Evolutionary conservation across 352 stramenopile species (phyloP).

Genomic region (Globisporangium uncinulatum): DNA sequence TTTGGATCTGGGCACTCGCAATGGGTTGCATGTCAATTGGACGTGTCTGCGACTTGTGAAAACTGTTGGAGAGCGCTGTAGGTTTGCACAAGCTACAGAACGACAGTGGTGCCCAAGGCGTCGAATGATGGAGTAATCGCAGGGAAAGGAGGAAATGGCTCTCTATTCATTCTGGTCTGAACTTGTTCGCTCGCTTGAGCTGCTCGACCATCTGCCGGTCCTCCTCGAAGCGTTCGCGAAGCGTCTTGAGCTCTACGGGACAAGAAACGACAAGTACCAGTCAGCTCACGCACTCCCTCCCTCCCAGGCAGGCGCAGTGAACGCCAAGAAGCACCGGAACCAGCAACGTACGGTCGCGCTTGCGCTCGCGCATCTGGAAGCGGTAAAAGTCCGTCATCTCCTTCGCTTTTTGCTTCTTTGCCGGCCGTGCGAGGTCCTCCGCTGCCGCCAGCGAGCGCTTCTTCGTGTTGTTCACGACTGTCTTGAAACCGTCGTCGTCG

Average conservation of each 20-base stretch:
- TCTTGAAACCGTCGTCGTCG: conserved; percentile 81
- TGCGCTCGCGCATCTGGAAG: conserved; percentile 85
- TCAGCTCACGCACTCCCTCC: too few relatives aligned
- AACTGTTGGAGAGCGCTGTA: too few relatives aligned
- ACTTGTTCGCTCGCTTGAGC: conserved; percentile 79
- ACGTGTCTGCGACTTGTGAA: too few relatives aligned
- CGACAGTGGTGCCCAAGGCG: too few relatives aligned
- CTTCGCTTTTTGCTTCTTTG: conserved; percentile 84
- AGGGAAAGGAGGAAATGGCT: background rate
- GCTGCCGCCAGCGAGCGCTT: conserved; percentile 46
- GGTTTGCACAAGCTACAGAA: too few relatives aligned
- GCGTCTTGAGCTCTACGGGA: conserved; percentile 64
- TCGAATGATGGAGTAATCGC: background rate
- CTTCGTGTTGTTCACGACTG: conserved; percentile 77
- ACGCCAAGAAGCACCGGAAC: background rate
- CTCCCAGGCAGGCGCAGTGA: background rate
- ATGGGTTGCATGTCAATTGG: background rate
- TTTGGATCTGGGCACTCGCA: background rate
- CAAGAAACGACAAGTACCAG: background rate
- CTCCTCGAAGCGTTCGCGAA: conserved; percentile 82
- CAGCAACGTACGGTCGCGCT: conserved; percentile 65
- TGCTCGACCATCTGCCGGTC: conserved; percentile 72
- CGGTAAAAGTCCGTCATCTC: conserved; percentile 81
- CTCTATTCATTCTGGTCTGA: conserved; percentile 54
- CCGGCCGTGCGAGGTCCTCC: conserved; percentile 40